Evolutionary conservation across 192 early-diverging fungal genomes (phyloP).

Genomic region (Entomortierella chlamydospora): DNA sequence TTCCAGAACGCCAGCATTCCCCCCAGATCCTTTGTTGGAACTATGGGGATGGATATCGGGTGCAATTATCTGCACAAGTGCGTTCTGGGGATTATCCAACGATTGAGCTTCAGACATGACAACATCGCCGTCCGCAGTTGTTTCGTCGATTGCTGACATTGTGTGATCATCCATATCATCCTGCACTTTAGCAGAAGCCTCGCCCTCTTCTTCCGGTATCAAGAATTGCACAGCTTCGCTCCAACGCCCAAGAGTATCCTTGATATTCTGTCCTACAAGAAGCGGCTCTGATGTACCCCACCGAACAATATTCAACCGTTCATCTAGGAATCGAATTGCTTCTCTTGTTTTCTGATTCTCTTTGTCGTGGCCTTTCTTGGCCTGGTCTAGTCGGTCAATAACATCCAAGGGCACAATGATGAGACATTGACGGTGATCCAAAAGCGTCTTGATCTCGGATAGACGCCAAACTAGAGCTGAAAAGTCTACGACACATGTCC

Average conservation of each 20-base stretch:
- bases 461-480: conserved; percentile 61
- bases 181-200: neutral
- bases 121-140: neutral
- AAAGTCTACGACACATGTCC: conserved; percentile 61
- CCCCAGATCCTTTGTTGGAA: neutral
- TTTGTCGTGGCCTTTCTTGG: conserved; percentile 64
- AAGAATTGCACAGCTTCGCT: conserved; percentile 53
- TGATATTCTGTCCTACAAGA: conserved; percentile 60
- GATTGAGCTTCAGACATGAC: conserved; percentile 12
- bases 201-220: conserved; percentile 44
- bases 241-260: conserved; percentile 62
- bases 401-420: conserved; percentile 68
- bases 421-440: conserved; percentile 53
- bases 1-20: neutral
- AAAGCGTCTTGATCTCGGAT: conserved; percentile 58
- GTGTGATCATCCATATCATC: neutral
- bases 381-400: conserved; percentile 64
- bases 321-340: conserved; percentile 64
- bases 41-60: neutral
- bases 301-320: conserved; percentile 28
- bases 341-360: conserved; percentile 64
- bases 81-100: conserved; percentile 20
- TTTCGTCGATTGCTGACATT: neutral
- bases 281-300: conserved; percentile 44
- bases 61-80: neutral